A percentile compares a stretch with the other conserved stretches of the same genome.
Evolutionary conservation across 169 alveolate genomes (phyloP).

Genomic region (Plasmodium malariae): DNA sequence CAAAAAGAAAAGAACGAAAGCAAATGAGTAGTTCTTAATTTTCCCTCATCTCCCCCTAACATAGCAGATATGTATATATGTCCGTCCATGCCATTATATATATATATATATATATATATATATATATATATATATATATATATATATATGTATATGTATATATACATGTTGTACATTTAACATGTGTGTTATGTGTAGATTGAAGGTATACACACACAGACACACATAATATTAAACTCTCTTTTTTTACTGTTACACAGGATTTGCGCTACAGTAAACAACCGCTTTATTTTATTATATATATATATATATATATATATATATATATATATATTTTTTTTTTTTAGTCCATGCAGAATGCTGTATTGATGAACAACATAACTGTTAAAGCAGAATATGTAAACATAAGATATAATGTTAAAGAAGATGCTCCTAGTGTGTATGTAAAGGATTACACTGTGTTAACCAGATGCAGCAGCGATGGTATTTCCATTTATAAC

Average conservation of each 20-base stretch:
- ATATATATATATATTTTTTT: background rate
- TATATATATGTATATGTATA: background rate
- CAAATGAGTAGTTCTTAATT: no score
- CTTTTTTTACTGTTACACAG: no score
- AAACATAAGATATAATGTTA: slow-evolving; percentile 25
- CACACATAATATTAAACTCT: no score
- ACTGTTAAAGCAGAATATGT: slow-evolving; percentile 45
- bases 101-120: background rate
- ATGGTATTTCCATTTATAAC: background rate
- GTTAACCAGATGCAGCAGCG: background rate
- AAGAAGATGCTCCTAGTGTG: slow-evolving; percentile 1
- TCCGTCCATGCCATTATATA: background rate
- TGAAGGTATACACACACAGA: no score
- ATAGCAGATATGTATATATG: background rate
- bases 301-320: no score
- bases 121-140: background rate
- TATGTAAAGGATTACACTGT: background rate
- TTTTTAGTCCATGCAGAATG: no score
- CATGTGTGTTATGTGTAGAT: no score
- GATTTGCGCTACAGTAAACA: no score
- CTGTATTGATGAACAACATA: no score
- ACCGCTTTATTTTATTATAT: no score
- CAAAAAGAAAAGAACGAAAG: no score
- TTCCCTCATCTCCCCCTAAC: no score
- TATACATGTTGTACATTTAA: background rate